Evolutionary conservation across 83 land plant genomes (phyloP).

Genomic region (Thuja plicata): DNA sequence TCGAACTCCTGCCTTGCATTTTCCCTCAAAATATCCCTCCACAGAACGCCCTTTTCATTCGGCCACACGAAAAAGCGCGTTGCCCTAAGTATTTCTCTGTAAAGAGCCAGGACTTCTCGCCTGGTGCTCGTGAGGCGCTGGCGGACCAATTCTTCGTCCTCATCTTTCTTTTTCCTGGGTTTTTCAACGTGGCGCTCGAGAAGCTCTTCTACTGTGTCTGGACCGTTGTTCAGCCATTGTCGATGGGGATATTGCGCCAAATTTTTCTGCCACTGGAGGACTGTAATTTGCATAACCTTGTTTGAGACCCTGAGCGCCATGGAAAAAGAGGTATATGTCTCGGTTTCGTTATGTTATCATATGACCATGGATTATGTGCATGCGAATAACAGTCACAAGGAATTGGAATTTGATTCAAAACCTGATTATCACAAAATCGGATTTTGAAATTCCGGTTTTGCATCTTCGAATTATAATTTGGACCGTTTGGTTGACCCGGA

Average conservation of each 20-base stretch:
- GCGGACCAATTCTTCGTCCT: slow-evolving; percentile 36
- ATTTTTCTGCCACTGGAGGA: neutral
- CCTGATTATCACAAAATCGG: too few relatives aligned
- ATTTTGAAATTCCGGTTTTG: too few relatives aligned
- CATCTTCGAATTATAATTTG: too few relatives aligned
- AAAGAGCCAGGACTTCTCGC: slow-evolving; percentile 79
- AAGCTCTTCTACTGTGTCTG: slow-evolving; percentile 72
- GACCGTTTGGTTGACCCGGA: too few relatives aligned
- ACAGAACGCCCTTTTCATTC: slow-evolving; percentile 68
- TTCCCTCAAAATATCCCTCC: slow-evolving; percentile 83
- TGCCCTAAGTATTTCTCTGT: slow-evolving; percentile 81
- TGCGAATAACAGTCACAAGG: too few relatives aligned
- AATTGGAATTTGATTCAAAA: too few relatives aligned
- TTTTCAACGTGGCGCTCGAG: slow-evolving; percentile 56
- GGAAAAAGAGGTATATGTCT: neutral
- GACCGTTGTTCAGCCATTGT: slow-evolving; percentile 47
- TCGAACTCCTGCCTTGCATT: slow-evolving; percentile 88
- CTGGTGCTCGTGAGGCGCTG: slow-evolving; percentile 78
- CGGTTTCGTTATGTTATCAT: neutral
- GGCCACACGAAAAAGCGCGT: slow-evolving; percentile 79
- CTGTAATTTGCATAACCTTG: neutral
- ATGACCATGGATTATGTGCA: neutral
- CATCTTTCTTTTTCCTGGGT: slow-evolving; percentile 21
- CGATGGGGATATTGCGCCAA: neutral
- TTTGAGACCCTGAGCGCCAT: slow-evolving; percentile 9